phyloP scores from a whole-genome alignment of 2,329 filamentous ascomycete species.

The Calonectria hawksworthii region DNA sequence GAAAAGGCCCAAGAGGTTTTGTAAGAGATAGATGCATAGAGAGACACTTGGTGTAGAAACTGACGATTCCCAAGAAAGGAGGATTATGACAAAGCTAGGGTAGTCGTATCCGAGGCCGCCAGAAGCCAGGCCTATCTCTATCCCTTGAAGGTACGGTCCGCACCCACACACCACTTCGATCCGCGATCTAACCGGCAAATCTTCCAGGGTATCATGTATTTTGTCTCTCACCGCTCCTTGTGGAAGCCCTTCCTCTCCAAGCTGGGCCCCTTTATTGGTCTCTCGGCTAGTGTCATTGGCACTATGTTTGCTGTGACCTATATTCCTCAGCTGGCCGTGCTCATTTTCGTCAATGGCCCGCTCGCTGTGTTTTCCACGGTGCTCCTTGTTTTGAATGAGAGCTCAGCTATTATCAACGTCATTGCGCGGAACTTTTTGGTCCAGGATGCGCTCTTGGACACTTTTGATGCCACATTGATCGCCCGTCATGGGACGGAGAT shows the following conservation, averaged over 20 bases:
- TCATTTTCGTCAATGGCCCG: constrained; percentile 88
- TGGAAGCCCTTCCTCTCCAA: constrained; percentile 72
- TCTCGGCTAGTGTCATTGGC: constrained; percentile 80
- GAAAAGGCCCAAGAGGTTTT: constrained; percentile 65
- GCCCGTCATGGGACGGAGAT: constrained; percentile 67
- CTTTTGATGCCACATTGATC: constrained; percentile 83
- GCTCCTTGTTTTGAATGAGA: constrained; percentile 76
- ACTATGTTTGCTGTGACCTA: constrained; percentile 93
- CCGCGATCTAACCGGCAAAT: constrained; percentile 27
- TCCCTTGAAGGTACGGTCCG: constrained; percentile 74
- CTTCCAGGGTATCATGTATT: constrained; percentile 71
- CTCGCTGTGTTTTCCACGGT: constrained; percentile 81
- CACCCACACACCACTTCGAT: neutral
- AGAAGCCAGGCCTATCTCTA: constrained; percentile 87
- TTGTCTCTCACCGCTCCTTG: constrained; percentile 66
- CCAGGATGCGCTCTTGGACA: constrained; percentile 86
- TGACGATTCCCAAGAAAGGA: constrained; percentile 64
- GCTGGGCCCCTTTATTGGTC: constrained; percentile 72
- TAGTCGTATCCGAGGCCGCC: constrained; percentile 76
- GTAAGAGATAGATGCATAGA: constrained; percentile 46
- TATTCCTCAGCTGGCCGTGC: constrained; percentile 83
- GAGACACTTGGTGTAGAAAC: constrained; percentile 1
- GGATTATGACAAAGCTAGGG: constrained; percentile 77
- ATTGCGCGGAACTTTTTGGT: constrained; percentile 80
- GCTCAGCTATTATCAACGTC: constrained; percentile 69